These are phyloP conservation scores for Periconia sp. DNA, from an alignment of 2,329 filamentous ascomycete species.

Conservation along the genomic window DNA sequence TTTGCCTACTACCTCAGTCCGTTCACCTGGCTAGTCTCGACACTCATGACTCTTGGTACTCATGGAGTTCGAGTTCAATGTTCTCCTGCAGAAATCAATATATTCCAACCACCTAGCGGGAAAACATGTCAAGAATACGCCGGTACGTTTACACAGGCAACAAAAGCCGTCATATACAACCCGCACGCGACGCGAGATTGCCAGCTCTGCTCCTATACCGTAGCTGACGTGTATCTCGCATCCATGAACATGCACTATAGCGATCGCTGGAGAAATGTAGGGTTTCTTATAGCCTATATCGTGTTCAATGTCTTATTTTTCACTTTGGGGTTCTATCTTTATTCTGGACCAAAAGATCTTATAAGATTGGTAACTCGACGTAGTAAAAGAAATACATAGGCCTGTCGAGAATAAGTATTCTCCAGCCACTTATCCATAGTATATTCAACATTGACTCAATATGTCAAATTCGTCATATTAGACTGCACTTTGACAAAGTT, in stretches of 20 bases:
- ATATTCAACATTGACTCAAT: too few relatives aligned
- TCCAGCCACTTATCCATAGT: too few relatives aligned
- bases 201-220: background rate
- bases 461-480: too few relatives aligned
- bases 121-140: constrained; percentile 42
- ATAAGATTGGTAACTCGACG: too few relatives aligned
- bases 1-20: constrained; percentile 81
- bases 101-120: constrained; percentile 66
- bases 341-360: too few relatives aligned
- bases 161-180: constrained; percentile 5
- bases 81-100: constrained; percentile 68
- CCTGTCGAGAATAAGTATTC: too few relatives aligned
- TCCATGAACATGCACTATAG: background rate
- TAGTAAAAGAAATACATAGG: too few relatives aligned
- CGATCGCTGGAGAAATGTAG: constrained; percentile 56
- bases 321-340: too few relatives aligned
- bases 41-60: constrained; percentile 71
- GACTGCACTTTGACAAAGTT: too few relatives aligned
- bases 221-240: constrained; percentile 2
- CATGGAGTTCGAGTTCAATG: constrained; percentile 69
- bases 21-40: constrained; percentile 77
- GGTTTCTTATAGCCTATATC: constrained; percentile 62
- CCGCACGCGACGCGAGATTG: constrained; percentile 3
- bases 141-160: constrained; percentile 17
- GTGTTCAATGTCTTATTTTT: constrained; percentile 44